Evolutionary conservation across 805 yeast species (phyloP), one percentile per base, ranked within the genome.

Genomic region (Saturnispora diversa): DNA sequence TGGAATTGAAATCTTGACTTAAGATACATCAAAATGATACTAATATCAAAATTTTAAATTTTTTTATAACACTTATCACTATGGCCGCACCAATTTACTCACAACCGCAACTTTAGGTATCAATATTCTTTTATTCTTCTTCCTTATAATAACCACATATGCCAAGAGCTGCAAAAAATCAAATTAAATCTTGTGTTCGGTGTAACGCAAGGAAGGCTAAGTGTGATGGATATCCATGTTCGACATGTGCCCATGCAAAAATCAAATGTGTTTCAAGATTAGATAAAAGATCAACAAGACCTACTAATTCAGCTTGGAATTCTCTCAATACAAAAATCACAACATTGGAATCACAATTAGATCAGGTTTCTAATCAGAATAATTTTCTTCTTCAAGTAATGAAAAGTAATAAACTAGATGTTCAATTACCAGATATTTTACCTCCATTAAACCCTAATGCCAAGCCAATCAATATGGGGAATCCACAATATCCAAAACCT

Each of bases 211-310:
- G 46, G 17, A 54, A 54, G 37, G 43, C 48, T 6, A 52, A 51
- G 37, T 54, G 57, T 35, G 44, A 50, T 30, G 23, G 23, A 9
- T 13, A 40, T 19, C 56, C 56, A 6, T 54, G 58, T 37, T n/a
- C 48, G 5, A 40, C 40, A n/a, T 54, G 58, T 36, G 11, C 11
- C 8, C 47, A 41, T 19, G 20, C 32, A 5, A 28, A 37, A 3
- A 9, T 32, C 1, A 37, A 43, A n/a, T 54, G 58, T 34, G 25
- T 31, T 3, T 30, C 20, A 20, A 27, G 50, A 3, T 24, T 29
- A 9, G 55, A 53, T 44, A 46, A 41, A 26, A 24, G 55, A 28
- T 37, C 46, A 16, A 35, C 33, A 6, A 38, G 57, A 22, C 52
- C 46, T n/a, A 38, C 49, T 11, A 35, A 34, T 21, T 34, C 31